A percentile compares a stretch with the other conserved stretches of the same genome.
Conservation (phyloP, 2,329 filamentous ascomycete genomes). For the Claviceps digitariae region DNA sequence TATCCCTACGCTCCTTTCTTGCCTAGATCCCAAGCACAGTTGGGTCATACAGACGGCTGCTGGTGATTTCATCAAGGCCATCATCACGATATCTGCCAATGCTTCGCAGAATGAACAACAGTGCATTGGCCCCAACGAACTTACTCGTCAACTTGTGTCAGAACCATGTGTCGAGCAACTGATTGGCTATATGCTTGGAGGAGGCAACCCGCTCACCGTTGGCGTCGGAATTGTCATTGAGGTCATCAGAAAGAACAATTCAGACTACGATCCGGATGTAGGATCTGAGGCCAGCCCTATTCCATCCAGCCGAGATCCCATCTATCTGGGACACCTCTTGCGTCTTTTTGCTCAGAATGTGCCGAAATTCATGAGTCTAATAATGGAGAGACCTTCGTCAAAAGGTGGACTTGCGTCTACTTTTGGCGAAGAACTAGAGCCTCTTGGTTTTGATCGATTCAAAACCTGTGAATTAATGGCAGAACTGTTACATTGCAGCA, state of each 20-base stretch:
- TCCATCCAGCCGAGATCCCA: slow-evolving; percentile 80
- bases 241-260: slow-evolving; percentile 98
- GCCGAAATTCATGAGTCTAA: slow-evolving; percentile 83
- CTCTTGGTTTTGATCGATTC: slow-evolving; percentile 91
- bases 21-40: slow-evolving; percentile 70
- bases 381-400: slow-evolving; percentile 63
- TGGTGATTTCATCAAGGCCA: slow-evolving; percentile 94
- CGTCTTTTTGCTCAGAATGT: slow-evolving; percentile 83
- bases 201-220: slow-evolving; percentile 87
- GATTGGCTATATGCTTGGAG: slow-evolving; percentile 83
- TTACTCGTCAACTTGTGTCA: slow-evolving; percentile 90
- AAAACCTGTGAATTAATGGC: slow-evolving; percentile 99
- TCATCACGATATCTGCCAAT: slow-evolving; percentile 97
- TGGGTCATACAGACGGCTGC: slow-evolving; percentile 92
- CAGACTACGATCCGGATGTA: slow-evolving; percentile 92
- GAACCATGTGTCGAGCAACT: slow-evolving; percentile 68
- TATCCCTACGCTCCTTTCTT: slow-evolving; percentile 75
- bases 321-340: slow-evolving; percentile 84
- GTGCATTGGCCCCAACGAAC: slow-evolving; percentile 95
- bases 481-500: slow-evolving; percentile 91
- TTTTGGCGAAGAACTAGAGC: slow-evolving; percentile 83
- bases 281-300: slow-evolving; percentile 65
- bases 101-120: slow-evolving; percentile 96
- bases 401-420: slow-evolving; percentile 70
- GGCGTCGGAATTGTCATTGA: slow-evolving; percentile 97